Conservation (phyloP, 768 basidiomycete species). For the Mrakia hoshinonis region DNA sequence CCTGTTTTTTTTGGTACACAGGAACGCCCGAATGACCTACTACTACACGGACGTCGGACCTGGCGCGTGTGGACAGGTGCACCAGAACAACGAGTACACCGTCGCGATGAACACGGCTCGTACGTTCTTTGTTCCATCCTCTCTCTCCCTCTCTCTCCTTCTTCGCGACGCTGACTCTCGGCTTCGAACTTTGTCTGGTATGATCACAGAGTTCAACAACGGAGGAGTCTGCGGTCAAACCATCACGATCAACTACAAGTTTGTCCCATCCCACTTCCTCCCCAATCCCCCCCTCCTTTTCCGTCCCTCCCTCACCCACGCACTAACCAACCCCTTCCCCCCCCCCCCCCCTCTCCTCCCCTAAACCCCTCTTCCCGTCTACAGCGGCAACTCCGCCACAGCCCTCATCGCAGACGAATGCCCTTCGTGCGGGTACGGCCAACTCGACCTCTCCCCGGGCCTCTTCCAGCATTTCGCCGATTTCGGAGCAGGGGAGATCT, state of each 20-base stretch:
- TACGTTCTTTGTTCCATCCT: neutral
- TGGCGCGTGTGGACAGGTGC: constrained; percentile 22
- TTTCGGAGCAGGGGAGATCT: neutral
- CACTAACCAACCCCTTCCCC: neutral
- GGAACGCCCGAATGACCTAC: constrained; percentile 16
- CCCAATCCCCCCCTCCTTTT: neutral
- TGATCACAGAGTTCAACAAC: neutral
- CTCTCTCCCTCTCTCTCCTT: neutral
- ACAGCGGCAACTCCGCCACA: constrained; percentile 34
- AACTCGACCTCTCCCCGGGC: constrained; percentile 36
- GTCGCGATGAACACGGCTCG: neutral
- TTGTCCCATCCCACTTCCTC: no score
- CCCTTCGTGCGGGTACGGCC: constrained; percentile 35
- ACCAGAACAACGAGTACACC: constrained; percentile 28
- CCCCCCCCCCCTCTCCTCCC: no score
- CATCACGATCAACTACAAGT: constrained; percentile 3
- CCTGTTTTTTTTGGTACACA: neutral
- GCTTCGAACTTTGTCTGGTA: neutral
- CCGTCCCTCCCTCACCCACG: neutral
- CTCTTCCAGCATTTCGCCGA: constrained; percentile 31
- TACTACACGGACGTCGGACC: constrained; percentile 20
- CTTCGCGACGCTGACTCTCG: neutral
- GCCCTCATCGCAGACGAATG: constrained; percentile 37
- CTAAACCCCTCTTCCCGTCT: no score
- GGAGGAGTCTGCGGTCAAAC: neutral